These are phyloP conservation scores for Halenospora varia DNA, from an alignment of 495 filamentous ascomycete species.

Conservation along the genomic window DNA sequence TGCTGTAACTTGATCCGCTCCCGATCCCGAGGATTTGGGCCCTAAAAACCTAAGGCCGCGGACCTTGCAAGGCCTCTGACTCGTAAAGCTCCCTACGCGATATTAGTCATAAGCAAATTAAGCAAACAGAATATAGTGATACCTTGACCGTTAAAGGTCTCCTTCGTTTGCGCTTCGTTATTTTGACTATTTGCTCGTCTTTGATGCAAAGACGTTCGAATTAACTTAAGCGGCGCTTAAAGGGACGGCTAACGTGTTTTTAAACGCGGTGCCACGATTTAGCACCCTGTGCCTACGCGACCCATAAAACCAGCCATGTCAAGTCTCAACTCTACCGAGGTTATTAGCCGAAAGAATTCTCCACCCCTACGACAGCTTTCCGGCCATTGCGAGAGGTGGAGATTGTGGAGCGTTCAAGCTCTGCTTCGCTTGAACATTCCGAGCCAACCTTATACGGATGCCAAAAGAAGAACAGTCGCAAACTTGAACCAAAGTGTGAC, in stretches of 20 bases:
- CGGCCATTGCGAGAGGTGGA: no score
- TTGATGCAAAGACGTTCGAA: not conserved
- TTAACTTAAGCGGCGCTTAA: slow-evolving; percentile 1
- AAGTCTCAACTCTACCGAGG: no score
- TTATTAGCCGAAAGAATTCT: no score
- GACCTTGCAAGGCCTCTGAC: not conserved
- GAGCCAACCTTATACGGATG: no score
- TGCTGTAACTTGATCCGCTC: not conserved
- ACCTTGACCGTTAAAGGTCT: not conserved
- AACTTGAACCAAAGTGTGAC: no score
- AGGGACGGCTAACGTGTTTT: not conserved
- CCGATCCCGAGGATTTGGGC: not conserved
- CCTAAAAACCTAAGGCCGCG: not conserved
- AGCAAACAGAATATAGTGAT: not conserved
- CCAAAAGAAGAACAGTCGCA: no score
- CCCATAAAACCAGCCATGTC: no score
- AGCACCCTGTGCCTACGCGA: no score
- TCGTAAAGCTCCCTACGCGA: not conserved
- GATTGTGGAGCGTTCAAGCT: no score
- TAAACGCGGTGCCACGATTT: not conserved
- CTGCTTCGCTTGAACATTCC: no score
- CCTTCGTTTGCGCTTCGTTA: not conserved
- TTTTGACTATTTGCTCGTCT: not conserved
- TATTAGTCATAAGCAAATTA: not conserved
- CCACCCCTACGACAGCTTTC: no score